These are phyloP conservation scores for Chaetomiaceae sp. DNA, from an alignment of 2,329 filamentous ascomycete species.

Conservation along the genomic window DNA sequence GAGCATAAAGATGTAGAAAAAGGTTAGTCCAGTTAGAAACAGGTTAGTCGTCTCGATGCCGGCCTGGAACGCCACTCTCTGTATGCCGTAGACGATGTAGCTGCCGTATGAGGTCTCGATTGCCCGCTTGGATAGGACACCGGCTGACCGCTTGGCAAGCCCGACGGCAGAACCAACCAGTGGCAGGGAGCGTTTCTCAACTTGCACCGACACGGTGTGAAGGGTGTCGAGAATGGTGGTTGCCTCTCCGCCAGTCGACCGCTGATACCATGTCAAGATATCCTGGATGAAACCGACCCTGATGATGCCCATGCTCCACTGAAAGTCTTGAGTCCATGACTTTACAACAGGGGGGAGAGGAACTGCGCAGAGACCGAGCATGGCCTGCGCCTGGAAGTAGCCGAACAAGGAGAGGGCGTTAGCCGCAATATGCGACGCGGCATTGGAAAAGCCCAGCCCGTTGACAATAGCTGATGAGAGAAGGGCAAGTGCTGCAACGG, in stretches of 20 bases:
- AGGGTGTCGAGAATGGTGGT: constrained; percentile 68
- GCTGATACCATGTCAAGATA: constrained; percentile 85
- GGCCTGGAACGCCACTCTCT: constrained; percentile 76
- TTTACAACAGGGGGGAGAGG: constrained; percentile 73
- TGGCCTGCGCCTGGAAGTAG: constrained; percentile 83
- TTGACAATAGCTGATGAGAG: constrained; percentile 76
- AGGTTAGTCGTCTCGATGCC: constrained; percentile 78
- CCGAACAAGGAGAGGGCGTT: constrained; percentile 80
- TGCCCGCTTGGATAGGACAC: constrained; percentile 33
- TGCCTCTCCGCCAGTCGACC: constrained; percentile 74
- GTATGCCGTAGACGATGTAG: constrained; percentile 65
- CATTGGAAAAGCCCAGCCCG: constrained; percentile 79
- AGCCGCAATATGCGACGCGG: constrained; percentile 78
- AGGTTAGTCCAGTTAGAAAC: constrained; percentile 77
- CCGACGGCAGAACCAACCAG: constrained; percentile 30
- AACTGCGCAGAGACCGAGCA: constrained; percentile 73
- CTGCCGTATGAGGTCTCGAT: constrained; percentile 42
- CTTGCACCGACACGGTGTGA: constrained; percentile 66
- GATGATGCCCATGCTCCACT: constrained; percentile 90
- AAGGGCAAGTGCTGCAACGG: constrained; percentile 71
- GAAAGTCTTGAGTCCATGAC: constrained; percentile 87
- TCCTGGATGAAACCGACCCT: constrained; percentile 70
- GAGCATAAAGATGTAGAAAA: constrained; percentile 74
- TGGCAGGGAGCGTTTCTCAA: constrained; percentile 51
- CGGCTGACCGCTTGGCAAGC: constrained; percentile 44